phyloP scores from a whole-genome alignment of 2,329 filamentous ascomycete species.

The Knufia fluminis region DNA sequence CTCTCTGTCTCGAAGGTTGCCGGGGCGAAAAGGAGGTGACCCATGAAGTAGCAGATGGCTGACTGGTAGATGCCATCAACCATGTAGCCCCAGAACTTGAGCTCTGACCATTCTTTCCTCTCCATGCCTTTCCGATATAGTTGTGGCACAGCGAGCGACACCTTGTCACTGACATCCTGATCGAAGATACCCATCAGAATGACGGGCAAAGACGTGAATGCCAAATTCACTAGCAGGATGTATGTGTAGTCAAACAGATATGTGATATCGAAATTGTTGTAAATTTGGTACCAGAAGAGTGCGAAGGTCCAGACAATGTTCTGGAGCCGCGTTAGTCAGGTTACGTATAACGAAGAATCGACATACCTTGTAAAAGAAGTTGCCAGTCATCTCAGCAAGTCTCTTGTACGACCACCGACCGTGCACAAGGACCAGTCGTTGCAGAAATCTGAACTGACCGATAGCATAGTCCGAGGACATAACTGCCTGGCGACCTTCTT shows the following conservation, averaged over 20 bases:
- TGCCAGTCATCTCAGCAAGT: constrained; percentile 85
- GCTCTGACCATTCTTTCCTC: constrained; percentile 88
- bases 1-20: constrained; percentile 61
- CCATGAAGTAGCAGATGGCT: constrained; percentile 84
- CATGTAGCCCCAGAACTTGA: constrained; percentile 98
- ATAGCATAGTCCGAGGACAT: constrained; percentile 97
- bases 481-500: constrained; percentile 82
- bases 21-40: constrained; percentile 66
- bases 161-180: constrained; percentile 89
- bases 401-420: constrained; percentile 95
- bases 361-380: constrained; percentile 94
- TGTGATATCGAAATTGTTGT: constrained; percentile 89
- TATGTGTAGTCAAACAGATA: constrained; percentile 98
- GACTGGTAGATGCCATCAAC: constrained; percentile 90
- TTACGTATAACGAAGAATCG: background rate
- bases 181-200: constrained; percentile 95
- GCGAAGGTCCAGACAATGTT: constrained; percentile 96
- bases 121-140: constrained; percentile 94
- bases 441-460: constrained; percentile 83
- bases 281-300: constrained; percentile 97
- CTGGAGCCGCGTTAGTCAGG: constrained; percentile 35
- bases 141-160: constrained; percentile 89
- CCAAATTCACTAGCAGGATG: constrained; percentile 90
- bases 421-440: constrained; percentile 77
- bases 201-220: constrained; percentile 90